Base-by-base conservation (phyloP, 2,329 filamentous ascomycete genomes). In the Aureobasidium pullulans region DNA sequence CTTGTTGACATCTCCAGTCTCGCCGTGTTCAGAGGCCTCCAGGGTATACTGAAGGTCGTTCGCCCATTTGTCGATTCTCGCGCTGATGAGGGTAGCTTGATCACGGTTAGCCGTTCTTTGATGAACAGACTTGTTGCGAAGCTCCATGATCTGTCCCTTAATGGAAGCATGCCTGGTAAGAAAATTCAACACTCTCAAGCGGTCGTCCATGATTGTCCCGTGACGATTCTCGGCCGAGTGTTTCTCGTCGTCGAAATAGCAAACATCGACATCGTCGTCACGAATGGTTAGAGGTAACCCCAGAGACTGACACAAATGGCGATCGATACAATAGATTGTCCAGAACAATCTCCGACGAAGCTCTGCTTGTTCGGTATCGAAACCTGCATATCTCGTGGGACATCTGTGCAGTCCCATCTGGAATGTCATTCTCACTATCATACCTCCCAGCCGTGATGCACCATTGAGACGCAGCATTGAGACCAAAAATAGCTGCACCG, bases 401-500 rank as follows among this genome's bases (percentile, higher is more conserved):
- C 82, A 84, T 2, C 81, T 76, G 68, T 84, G 81, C n/a, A 84
- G 73, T 0, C 81, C 81, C 1, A 84, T 69, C 48, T 84, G 81
- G 46, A 80, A 81, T 0, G 80, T 78, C 65, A 82, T 81, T 4
- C 81, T 76, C 6, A 79, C 78, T 4, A 84, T 76, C 2, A 82
- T 68, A 0, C 82, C 82, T 0, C 81, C 80, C 0, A 84, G 65
- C 4, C 81, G 75, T 1, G 81, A 84, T 0, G 82, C 82, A 13
- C 80, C 78, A 61, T 83, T 83, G 8, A 83, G 72, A 5, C 80
- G 78, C 6, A 84, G 71, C 70, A 83, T 81, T 0, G 80, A 82
- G 0, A 81, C 73, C 0, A 84, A 72, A 42, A 83, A 82, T 0
- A 84, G 64, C 63, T 84, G 79, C 2, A 81, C 77, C 32, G 76